These are phyloP conservation scores for Aspergillus carlsbadensis DNA, from an alignment of 495 filamentous ascomycete genomes.

Conservation along the genomic window DNA sequence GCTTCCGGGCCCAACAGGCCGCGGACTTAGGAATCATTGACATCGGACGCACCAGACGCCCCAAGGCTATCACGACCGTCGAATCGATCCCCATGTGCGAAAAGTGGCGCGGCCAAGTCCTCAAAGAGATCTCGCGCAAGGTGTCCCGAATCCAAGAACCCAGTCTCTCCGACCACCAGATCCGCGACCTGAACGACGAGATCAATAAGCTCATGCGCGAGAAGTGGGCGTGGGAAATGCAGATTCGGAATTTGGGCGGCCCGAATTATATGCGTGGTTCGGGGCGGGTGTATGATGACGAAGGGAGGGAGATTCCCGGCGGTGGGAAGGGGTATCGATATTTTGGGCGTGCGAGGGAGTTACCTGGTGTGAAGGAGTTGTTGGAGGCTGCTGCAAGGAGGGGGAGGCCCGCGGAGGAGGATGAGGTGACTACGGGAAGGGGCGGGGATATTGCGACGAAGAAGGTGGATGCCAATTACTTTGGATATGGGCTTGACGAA, in stretches of 20 bases:
- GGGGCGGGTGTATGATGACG: conserved; percentile 84
- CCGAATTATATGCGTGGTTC: conserved; percentile 97
- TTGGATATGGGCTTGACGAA: conserved; percentile 91
- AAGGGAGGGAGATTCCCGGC: conserved; percentile 86
- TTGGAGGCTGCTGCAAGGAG: conserved; percentile 71
- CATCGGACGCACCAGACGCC: conserved; percentile 82
- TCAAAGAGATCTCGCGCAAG: conserved; percentile 96
- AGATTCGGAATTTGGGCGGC: conserved; percentile 89
- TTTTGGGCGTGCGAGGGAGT: conserved; percentile 85
- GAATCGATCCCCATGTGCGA: conserved; percentile 84
- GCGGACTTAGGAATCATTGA: conserved; percentile 96
- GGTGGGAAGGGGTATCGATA: conserved; percentile 89
- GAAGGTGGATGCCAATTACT: conserved; percentile 91
- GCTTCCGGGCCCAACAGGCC: conserved; percentile 97
- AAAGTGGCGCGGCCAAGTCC: conserved; percentile 97
- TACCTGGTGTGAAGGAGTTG: conserved; percentile 95
- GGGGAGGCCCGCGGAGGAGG: conserved; percentile 57
- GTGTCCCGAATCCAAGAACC: conserved; percentile 91
- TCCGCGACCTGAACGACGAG: conserved; percentile 97
- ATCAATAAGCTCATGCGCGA: conserved; percentile 99
- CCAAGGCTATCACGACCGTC: conserved; percentile 83
- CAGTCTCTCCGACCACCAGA: conserved; percentile 88
- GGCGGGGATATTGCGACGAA: conserved; percentile 68
- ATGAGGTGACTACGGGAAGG: conserved; percentile 59
- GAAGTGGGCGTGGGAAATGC: conserved; percentile 98